phyloP scores from a whole-genome alignment of 164 flowering plant genomes.

The Malania oleifera region DNA sequence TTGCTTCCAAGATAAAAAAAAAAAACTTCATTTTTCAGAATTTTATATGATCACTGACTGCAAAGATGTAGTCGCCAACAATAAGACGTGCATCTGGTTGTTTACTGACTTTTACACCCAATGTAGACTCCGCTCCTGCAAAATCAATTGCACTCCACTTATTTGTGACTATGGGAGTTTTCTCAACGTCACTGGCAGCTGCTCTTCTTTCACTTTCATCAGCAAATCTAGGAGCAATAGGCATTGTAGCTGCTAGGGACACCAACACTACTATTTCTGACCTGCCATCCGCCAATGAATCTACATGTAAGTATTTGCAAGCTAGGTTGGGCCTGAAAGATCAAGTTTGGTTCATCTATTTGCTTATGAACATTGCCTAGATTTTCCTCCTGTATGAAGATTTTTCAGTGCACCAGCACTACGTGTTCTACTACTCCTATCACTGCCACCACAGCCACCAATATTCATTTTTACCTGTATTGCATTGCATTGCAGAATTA shows the following conservation, averaged over 20 bases:
- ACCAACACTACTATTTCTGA: conserved; percentile 23
- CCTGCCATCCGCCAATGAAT: conserved; percentile 49
- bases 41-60: neutral
- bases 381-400: too few species aligned
- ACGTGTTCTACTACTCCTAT: too few species aligned
- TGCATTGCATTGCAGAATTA: too few species aligned
- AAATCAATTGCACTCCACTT: conserved; percentile 46
- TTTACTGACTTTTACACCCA: conserved; percentile 9
- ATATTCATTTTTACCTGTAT: too few species aligned
- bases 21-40: too few species aligned
- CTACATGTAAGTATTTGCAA: conserved; percentile 34
- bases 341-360: neutral
- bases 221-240: conserved; percentile 46
- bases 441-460: too few species aligned
- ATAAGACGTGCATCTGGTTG: too few species aligned
- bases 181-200: conserved; percentile 58
- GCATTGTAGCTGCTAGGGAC: conserved; percentile 25
- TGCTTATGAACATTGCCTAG: too few species aligned
- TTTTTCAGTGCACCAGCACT: too few species aligned
- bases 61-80: neutral
- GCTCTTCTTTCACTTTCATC: conserved; percentile 43
- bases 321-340: neutral
- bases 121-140: conserved; percentile 41
- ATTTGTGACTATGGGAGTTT: conserved; percentile 48
- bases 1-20: too few species aligned